These are phyloP conservation scores for Heliamphora exappendiculata DNA, from an alignment of 148 eudicot genomes.

Conservation along the genomic window DNA sequence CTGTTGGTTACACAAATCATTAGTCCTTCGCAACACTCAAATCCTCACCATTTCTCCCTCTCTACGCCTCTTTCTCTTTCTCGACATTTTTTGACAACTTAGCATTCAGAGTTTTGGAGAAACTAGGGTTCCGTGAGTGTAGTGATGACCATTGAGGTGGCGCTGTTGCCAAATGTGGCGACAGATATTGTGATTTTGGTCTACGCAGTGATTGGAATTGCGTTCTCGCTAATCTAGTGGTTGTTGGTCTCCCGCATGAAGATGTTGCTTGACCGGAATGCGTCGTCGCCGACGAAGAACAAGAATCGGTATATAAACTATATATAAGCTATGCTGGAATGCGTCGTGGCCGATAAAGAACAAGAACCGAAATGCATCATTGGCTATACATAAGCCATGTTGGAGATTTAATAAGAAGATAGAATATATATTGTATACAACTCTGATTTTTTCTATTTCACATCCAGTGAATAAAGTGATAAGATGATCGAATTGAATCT, in stretches of 20 bases:
- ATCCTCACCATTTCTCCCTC: not conserved
- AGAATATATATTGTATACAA: too few relatives aligned
- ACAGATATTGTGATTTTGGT: slow-evolving; percentile 61
- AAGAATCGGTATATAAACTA: slow-evolving; percentile 49
- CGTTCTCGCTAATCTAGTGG: slow-evolving; percentile 10
- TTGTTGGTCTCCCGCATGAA: slow-evolving; percentile 10
- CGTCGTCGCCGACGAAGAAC: not conserved
- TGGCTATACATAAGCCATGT: too few relatives aligned
- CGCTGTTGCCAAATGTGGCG: slow-evolving; percentile 59
- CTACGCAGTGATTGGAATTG: slow-evolving; percentile 50
- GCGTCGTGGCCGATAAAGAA: too few relatives aligned
- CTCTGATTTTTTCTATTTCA: too few relatives aligned
- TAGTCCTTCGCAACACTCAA: not conserved
- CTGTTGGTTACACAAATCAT: not conserved
- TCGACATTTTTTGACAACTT: not conserved
- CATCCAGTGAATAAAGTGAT: too few relatives aligned
- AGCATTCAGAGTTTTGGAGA: not conserved
- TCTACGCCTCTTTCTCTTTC: not conserved
- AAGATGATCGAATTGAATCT: too few relatives aligned
- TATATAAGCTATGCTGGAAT: too few relatives aligned
- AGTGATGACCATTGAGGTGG: not conserved
- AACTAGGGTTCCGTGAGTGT: not conserved
- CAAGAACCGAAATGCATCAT: too few relatives aligned
- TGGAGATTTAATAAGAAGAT: too few relatives aligned
- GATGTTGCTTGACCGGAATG: not conserved